Evolutionary conservation across 306 rosid genomes (phyloP), one percentile per base, ranked within the genome.

Genomic region (Arachis hypogaea): DNA sequence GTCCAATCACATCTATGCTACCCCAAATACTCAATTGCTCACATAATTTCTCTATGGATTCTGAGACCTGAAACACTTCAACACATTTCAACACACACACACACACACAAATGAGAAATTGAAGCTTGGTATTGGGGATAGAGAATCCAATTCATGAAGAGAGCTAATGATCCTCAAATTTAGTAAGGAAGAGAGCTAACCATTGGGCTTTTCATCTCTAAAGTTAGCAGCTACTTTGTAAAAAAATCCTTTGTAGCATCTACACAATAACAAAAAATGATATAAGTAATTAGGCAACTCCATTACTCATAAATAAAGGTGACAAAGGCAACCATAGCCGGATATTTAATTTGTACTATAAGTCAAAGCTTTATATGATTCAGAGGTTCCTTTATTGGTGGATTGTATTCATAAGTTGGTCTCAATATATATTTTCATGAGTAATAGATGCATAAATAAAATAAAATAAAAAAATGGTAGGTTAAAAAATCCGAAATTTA

Each of bases 191-290:
- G 59, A 59, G 56, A 63, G 75, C 92, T 71, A 71, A 86, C 97
- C 92, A 22, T 54, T 66, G 60, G 85, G 63, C 75, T 77, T 85
- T 77, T 81, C 83, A 68, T 86, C 86, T 77, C 83, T 72, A 46
- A 67, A 85, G 69, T 58, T 77, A 78, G 70, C 83, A 38, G 96
- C 94, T 59, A 70, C 64, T 8, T 80, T 68, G 87, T 71, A 42
- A 91, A 93, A 82, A 87, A 93, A 0, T 82, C 91, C 84, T 84
- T 93, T 80, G 89, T 81, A 72, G 96, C 97, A 89, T 93, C 97
- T 93, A 86, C 58, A 71, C 14, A 45, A 46, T 54, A 82, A 72
- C 43, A 82, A 74, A 63, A 63, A 67, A 65, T 36, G 11, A 57
- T 9, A 43, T 16, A 36, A 45, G 63, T 73, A 65, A 50, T 22